Evolutionary conservation across 352 stramenopile species (phyloP).

Genomic region (Phytophthora nicotianae): DNA sequence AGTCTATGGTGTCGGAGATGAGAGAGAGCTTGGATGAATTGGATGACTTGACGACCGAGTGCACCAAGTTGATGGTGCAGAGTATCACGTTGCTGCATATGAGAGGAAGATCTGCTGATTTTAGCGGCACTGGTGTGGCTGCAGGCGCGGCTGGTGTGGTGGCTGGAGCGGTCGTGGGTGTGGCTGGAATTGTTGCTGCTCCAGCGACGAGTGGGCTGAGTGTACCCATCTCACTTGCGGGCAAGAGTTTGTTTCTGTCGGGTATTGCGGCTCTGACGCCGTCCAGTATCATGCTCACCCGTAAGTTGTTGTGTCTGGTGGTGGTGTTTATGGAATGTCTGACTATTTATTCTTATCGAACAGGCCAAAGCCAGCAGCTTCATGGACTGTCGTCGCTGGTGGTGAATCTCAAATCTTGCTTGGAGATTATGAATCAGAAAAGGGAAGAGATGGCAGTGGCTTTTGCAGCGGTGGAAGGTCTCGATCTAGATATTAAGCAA

Average conservation of each 20-base stretch:
- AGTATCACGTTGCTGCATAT: conserved; percentile 87
- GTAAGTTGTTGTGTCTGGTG: conserved; percentile 43
- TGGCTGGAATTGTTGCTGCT: conserved; percentile 74
- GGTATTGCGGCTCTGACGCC: conserved; percentile 78
- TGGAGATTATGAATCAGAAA: conserved; percentile 89
- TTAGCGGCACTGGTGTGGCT: conserved; percentile 85
- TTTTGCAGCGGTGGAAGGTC: conserved; percentile 70
- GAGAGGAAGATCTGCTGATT: conserved; percentile 77
- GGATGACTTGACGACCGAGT: conserved; percentile 80
- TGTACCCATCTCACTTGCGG: conserved; percentile 79
- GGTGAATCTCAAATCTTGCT: conserved; percentile 79
- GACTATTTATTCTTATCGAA: conserved; percentile 6
- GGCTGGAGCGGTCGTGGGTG: conserved; percentile 79
- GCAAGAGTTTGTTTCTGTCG: conserved; percentile 86
- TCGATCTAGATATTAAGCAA: conserved; percentile 87
- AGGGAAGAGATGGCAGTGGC: conserved; percentile 75
- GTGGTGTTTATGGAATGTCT: not conserved
- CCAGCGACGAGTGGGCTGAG: conserved; percentile 83
- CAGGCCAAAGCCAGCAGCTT: conserved; percentile 86
- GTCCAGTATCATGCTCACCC: conserved; percentile 87
- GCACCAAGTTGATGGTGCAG: conserved; percentile 87
- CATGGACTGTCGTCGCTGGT: conserved; percentile 73
- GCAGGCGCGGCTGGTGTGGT: conserved; percentile 80
- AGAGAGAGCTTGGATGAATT: conserved; percentile 77
- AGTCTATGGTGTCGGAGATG: conserved; percentile 75